These are phyloP conservation scores for Rhododendron ovatum DNA, from an alignment of 148 eudicot species.

Conservation along the genomic window DNA sequence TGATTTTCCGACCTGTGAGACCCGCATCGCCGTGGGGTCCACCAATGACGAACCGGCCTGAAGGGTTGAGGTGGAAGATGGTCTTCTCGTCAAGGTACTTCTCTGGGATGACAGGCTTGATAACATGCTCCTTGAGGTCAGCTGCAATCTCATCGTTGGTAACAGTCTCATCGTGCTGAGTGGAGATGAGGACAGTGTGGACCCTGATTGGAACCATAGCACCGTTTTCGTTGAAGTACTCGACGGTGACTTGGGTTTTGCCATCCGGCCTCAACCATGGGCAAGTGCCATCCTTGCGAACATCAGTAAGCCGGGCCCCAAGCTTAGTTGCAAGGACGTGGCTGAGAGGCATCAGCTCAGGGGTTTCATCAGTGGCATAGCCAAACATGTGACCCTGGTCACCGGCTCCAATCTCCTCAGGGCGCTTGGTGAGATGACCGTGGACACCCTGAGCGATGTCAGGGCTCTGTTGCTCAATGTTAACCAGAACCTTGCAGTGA, in stretches of 20 bases:
- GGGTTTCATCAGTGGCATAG: slow-evolving; percentile 28
- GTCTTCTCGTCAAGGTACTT: slow-evolving; percentile 19
- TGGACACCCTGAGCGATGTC: slow-evolving; percentile 32
- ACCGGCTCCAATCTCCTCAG: slow-evolving; percentile 38
- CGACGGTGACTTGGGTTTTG: slow-evolving; percentile 44
- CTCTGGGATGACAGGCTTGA: slow-evolving; percentile 17
- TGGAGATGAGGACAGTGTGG: slow-evolving; percentile 43
- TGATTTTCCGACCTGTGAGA: slow-evolving; percentile 25
- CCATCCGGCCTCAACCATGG: slow-evolving; percentile 47
- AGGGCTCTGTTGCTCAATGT: slow-evolving; percentile 26
- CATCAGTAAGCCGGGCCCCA: slow-evolving; percentile 36
- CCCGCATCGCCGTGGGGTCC: slow-evolving; percentile 26
- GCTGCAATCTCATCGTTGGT: slow-evolving; percentile 40
- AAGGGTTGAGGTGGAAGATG: slow-evolving; percentile 25
- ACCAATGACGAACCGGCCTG: slow-evolving; percentile 12
- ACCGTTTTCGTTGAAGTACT: slow-evolving; percentile 33
- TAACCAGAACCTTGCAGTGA: slow-evolving; percentile 33
- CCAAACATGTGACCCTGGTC: slow-evolving; percentile 32
- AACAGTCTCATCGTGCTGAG: slow-evolving; percentile 46
- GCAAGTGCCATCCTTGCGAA: slow-evolving; percentile 35
- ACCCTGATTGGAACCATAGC: slow-evolving; percentile 40
- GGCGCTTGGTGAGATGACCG: slow-evolving; percentile 34
- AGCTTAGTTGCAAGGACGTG: slow-evolving; percentile 41
- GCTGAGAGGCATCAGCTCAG: slow-evolving; percentile 34
- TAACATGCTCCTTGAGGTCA: slow-evolving; percentile 17